phyloP scores from a whole-genome alignment of 331 rosid species.

The Pyracantha coccinea region DNA sequence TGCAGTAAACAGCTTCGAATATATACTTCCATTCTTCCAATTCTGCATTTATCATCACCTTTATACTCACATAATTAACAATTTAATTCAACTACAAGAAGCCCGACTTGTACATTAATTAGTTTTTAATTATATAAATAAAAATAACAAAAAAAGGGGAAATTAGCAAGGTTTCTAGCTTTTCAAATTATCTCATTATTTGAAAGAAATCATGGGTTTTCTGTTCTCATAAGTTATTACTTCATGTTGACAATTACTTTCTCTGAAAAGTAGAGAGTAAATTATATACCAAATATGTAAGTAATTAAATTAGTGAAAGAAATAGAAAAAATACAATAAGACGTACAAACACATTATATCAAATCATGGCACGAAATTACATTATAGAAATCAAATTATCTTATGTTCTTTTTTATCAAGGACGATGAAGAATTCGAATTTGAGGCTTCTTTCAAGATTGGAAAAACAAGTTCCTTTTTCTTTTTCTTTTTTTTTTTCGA shows the following conservation, averaged over 20 bases:
- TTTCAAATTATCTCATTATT: too few species aligned
- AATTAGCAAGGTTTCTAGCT: background rate
- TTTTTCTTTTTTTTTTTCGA: too few species aligned
- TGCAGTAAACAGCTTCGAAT: background rate
- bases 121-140: background rate
- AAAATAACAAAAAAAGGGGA: background rate
- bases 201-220: background rate
- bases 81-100: background rate
- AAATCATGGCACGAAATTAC: too few species aligned
- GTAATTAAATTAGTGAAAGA: too few species aligned
- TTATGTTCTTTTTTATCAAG: too few species aligned
- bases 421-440: too few species aligned
- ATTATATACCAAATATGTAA: too few species aligned
- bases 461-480: too few species aligned
- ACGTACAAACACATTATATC: too few species aligned
- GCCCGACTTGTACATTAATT: background rate
- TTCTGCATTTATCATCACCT: background rate
- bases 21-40: background rate
- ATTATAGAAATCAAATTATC: too few species aligned
- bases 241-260: background rate
- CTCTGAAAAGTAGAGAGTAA: background rate
- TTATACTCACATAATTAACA: background rate
- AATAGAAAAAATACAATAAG: too few species aligned
- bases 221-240: background rate
- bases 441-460: too few species aligned